phyloP scores from a whole-genome alignment of 2,329 filamentous ascomycete genomes.

The Chaetomium globosum region DNA sequence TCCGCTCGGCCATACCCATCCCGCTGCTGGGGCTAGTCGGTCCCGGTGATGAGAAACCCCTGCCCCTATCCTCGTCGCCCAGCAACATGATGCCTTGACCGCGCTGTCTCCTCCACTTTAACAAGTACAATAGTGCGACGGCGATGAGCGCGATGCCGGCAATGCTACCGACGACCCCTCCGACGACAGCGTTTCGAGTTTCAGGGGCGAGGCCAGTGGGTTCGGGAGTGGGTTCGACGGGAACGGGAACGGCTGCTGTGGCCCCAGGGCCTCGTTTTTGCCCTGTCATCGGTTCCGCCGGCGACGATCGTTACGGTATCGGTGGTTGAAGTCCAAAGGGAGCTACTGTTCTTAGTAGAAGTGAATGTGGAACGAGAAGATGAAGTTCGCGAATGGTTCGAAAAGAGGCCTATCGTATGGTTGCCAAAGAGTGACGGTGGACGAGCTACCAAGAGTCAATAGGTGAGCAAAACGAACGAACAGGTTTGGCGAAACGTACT shows the following conservation, averaged over 20 bases:
- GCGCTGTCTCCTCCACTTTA: constrained; percentile 58
- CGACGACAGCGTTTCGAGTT: constrained; percentile 48
- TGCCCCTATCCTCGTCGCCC: constrained; percentile 44
- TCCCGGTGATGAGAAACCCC: constrained; percentile 29
- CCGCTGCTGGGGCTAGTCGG: constrained; percentile 33
- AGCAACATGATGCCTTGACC: constrained; percentile 48
- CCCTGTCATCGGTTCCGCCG: constrained; percentile 30
- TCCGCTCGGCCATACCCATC: constrained; percentile 51
- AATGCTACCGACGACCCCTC: constrained; percentile 60
- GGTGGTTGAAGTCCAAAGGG: constrained; percentile 38
- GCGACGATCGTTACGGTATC: constrained; percentile 35
- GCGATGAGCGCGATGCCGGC: constrained; percentile 60
- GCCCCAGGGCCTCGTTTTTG: constrained; percentile 28
- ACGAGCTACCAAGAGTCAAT: constrained; percentile 29
- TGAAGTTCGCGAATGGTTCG: constrained; percentile 37
- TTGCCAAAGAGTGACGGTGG: constrained; percentile 36
- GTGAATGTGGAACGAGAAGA: constrained; percentile 29
- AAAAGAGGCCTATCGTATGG: constrained; percentile 36
- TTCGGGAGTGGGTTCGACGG: constrained; percentile 34
- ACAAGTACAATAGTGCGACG: constrained; percentile 49
- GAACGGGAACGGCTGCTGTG: constrained; percentile 35
- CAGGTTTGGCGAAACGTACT: constrained; percentile 27
- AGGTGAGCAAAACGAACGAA: neutral
- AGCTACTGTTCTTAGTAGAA: constrained; percentile 27
- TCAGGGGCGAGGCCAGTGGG: constrained; percentile 37